Conservation (phyloP, 441 rosid genomes). For the Populus hybrid region DNA sequence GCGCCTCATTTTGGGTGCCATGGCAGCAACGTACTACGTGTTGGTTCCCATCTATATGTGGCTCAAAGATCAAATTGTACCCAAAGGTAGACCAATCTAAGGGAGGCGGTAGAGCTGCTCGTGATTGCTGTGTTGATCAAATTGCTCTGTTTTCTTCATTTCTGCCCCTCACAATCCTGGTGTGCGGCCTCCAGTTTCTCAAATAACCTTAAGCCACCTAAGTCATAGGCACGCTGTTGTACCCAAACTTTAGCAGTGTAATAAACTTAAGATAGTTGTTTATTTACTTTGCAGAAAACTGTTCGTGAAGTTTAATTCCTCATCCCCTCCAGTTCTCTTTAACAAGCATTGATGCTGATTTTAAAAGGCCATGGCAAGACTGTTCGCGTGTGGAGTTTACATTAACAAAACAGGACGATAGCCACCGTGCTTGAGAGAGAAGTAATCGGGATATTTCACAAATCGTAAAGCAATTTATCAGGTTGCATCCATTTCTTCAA, state of each 20-base stretch:
- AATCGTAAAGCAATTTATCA: not conserved
- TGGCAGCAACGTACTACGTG: slow-evolving; percentile 50
- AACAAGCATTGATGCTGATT: not conserved
- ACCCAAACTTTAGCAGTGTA: not conserved
- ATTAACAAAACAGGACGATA: not conserved
- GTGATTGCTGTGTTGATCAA: not conserved
- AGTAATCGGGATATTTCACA: not conserved
- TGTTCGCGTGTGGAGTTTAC: not conserved
- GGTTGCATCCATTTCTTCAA: not conserved
- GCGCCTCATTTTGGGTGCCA: slow-evolving; percentile 42
- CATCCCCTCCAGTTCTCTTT: not conserved
- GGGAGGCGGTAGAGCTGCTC: not conserved
- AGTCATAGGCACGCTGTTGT: not conserved
- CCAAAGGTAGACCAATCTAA: slow-evolving; percentile 48
- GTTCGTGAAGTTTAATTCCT: not conserved
- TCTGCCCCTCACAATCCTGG: not conserved
- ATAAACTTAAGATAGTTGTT: not conserved
- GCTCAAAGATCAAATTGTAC: slow-evolving; percentile 54
- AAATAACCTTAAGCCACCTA: not conserved
- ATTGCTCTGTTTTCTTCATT: not conserved
- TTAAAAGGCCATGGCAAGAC: not conserved
- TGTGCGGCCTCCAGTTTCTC: not conserved
- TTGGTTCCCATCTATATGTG: slow-evolving; percentile 64
- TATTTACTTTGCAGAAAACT: not conserved
- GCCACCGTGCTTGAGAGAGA: not conserved